These are phyloP conservation scores for Coemansia sp. DNA, from an alignment of 192 early-diverging fungal genomes.

Conservation along the genomic window DNA sequence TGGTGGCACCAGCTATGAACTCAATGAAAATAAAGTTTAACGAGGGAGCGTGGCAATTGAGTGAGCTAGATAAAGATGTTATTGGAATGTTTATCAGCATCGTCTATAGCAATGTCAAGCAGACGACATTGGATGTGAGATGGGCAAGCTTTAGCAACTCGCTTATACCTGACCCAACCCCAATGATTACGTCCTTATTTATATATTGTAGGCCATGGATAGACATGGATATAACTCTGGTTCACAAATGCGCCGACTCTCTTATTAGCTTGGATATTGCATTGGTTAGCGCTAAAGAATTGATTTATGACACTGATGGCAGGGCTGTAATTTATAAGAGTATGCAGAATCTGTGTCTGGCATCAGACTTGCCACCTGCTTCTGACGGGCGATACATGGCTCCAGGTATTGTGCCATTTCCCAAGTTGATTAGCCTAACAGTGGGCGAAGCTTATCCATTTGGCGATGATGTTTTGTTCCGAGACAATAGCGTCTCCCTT, in stretches of 20 bases:
- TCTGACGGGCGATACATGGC: background rate
- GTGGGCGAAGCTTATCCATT: background rate
- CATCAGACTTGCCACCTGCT: no score
- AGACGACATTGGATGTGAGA: background rate
- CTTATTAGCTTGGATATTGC: background rate
- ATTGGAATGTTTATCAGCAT: background rate
- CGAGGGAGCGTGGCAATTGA: background rate
- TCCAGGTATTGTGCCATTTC: conserved; percentile 7
- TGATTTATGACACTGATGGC: background rate
- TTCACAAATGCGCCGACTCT: background rate
- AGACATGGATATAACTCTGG: background rate
- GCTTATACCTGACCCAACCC: background rate
- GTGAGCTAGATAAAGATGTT: background rate
- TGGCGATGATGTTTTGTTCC: conserved; percentile 14
- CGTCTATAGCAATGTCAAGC: background rate
- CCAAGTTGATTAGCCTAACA: background rate
- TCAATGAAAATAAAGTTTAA: background rate
- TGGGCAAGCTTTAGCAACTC: background rate
- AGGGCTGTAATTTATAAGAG: background rate
- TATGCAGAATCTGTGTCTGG: conserved; percentile 3
- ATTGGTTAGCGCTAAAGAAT: background rate
- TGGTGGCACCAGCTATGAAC: background rate
- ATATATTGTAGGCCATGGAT: background rate
- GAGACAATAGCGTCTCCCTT: conserved; percentile 1
- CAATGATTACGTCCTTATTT: background rate